A percentile compares a stretch with the other conserved stretches of the same genome.
Conservation (phyloP, 2,329 filamentous ascomycete genomes). For the Aspergillus cejpii region DNA sequence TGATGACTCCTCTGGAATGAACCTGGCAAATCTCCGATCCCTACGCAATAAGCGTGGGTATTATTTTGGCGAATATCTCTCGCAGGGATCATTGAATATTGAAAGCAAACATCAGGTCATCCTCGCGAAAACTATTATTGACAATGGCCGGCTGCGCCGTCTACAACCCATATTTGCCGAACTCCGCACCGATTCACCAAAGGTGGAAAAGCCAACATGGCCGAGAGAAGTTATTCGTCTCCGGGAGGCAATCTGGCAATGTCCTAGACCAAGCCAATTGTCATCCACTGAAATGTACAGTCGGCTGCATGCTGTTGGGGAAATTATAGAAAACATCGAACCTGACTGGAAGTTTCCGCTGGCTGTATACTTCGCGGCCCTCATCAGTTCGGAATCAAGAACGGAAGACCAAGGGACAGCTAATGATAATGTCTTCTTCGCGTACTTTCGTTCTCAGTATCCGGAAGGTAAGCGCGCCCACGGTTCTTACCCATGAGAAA, state of each 20-base stretch:
- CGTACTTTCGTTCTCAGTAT: no score
- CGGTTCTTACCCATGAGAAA: no score
- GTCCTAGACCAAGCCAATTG: no score
- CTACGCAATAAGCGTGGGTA: conserved; percentile 2
- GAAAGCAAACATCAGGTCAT: conserved; percentile 11
- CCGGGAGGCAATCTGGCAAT: no score
- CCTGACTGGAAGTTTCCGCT: conserved; percentile 5
- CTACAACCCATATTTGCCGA: conserved; percentile 10
- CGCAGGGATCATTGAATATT: conserved; percentile 17
- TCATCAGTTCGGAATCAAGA: not conserved
- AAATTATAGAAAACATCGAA: conserved; percentile 3
- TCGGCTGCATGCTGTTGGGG: conserved; percentile 1
- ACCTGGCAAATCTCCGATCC: conserved; percentile 2
- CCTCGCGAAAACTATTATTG: conserved; percentile 12
- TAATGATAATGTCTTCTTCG: no score
- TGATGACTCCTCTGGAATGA: conserved; percentile 2
- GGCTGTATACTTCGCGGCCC: conserved; percentile 4
- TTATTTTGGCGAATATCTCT: conserved; percentile 18
- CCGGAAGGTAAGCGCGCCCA: no score
- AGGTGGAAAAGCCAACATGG: conserved; percentile 1
- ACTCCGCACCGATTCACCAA: not conserved
- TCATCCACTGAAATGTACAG: not conserved
- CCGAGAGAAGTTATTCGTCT: no score
- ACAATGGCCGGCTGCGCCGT: conserved; percentile 8
- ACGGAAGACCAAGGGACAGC: no score